Conservation (phyloP, 1,284 basidiomycete genomes). For the Moniliella sp. region DNA sequence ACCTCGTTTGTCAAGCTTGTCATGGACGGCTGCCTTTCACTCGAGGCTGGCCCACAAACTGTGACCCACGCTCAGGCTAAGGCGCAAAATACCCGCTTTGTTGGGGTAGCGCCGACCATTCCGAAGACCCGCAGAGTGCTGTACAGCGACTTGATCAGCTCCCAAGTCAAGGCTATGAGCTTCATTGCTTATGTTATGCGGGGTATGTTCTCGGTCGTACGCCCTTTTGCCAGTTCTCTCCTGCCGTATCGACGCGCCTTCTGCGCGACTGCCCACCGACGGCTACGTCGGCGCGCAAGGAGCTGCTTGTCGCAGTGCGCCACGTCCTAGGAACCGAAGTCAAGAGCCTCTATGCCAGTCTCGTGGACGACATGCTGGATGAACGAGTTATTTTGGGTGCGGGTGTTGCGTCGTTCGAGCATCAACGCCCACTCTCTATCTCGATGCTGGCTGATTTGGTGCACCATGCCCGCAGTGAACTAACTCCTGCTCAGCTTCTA, state of each 20-base stretch:
- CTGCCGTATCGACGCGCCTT: constrained; percentile 59
- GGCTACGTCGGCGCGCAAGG: constrained; percentile 52
- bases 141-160: constrained; percentile 70
- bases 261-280: constrained; percentile 82
- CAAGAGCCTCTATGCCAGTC: constrained; percentile 56
- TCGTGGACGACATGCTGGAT: constrained; percentile 73
- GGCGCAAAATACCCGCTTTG: constrained; percentile 57
- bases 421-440: constrained; percentile 55
- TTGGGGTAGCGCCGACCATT: constrained; percentile 52
- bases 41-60: constrained; percentile 59
- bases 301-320: constrained; percentile 74
- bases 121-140: constrained; percentile 51
- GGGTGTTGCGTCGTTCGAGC: constrained; percentile 56
- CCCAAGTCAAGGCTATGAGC: constrained; percentile 67
- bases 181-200: constrained; percentile 78
- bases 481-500: constrained; percentile 55
- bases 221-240: constrained; percentile 62
- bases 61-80: constrained; percentile 58
- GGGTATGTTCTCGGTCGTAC: constrained; percentile 48
- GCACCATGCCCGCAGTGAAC: constrained; percentile 68
- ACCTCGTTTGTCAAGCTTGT: constrained; percentile 47
- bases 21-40: constrained; percentile 27
- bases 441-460: constrained; percentile 78
- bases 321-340: constrained; percentile 68
- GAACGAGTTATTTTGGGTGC: constrained; percentile 75